Percentiles rank a stretch among this genome's conserved stretches.
phyloP scores from a whole-genome alignment of 192 early-diverging fungal species.

The Entomortierella beljakovae region DNA sequence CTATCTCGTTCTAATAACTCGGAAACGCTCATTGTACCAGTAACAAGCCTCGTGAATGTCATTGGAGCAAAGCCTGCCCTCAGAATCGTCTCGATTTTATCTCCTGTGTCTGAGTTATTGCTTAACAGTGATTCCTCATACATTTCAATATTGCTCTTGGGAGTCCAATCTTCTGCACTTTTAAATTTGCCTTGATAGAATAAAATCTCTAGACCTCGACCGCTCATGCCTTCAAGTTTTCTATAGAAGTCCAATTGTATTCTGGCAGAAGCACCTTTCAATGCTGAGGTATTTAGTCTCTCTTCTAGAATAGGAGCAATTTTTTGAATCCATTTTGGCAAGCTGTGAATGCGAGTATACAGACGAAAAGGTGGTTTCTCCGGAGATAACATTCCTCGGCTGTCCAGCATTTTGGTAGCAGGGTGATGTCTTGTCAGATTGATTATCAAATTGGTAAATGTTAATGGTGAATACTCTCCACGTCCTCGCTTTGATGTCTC shows the following conservation, averaged over 20 bases:
- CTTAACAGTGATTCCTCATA: background rate
- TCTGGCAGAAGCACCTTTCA: background rate
- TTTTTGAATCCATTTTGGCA: constrained; percentile 21
- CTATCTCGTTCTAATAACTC: constrained; percentile 16
- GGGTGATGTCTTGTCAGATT: constrained; percentile 8
- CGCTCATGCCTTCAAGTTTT: constrained; percentile 10
- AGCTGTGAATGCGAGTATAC: constrained; percentile 15
- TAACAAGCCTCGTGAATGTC: constrained; percentile 21
- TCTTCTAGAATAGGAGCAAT: constrained; percentile 25
- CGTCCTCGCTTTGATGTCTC: background rate
- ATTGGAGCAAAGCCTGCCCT: constrained; percentile 12
- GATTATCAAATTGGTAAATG: constrained; percentile 2
- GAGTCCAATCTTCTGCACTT: constrained; percentile 3
- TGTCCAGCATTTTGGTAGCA: constrained; percentile 5
- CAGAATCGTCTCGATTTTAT: constrained; percentile 2
- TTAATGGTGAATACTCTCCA: background rate
- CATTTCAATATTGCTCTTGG: background rate
- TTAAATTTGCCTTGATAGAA: constrained; percentile 12
- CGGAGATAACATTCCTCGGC: background rate
- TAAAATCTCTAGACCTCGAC: constrained; percentile 12
- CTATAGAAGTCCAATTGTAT: constrained; percentile 20
- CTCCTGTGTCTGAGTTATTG: background rate
- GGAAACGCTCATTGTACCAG: background rate
- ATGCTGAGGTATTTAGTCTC: constrained; percentile 12
- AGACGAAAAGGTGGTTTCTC: background rate